Evolutionary conservation across 192 early-diverging fungal genomes (phyloP), one percentile per base, ranked within the genome.

Genomic region (Coemansia sp.): DNA sequence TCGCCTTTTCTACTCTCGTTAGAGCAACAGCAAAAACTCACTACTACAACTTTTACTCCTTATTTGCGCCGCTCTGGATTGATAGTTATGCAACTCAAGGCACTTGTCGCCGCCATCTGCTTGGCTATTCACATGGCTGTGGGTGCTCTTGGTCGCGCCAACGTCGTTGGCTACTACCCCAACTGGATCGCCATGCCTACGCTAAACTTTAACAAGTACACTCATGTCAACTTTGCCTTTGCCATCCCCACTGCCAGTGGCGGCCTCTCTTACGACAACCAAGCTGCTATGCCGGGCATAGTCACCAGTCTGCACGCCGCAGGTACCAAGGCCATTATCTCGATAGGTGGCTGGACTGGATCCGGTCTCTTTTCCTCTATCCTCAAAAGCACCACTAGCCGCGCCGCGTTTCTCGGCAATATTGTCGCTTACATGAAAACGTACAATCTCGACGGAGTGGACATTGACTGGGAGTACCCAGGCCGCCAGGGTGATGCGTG

Each of bases 331-430:
- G 86, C 89, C 23, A 64, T 90, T 32, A 61, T 92, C 36, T 87
- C 89, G 12, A 83, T 90, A 45, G 91, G 91, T 62, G 91, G 91
- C 8, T 92, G 90, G 90, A 88, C 83, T 55, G 89, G 89, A 41
- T 90, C 89, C 14, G 74, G 84, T 62, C 76, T 67, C 32, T 89
- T 90, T 71, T 87, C 86, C 8, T 44, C 77, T 3, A 86, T 90
- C 64, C 74, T 78, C 10, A 76, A 82, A 25, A 68, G 71, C 36
- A 41, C 69, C 21, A 32, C 62, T 23, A 69, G 48, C 7, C 85
- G 83, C 15, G 38, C 65, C 21, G 60, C 59, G 5, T 64, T 82
- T 39, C 63, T 79, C 12, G 69, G 67, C 34, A 77, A 51, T 46
- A 63, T 86, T n/a, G 74, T 84, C 29, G 39, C 72, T 3, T 68